Conservation (phyloP, 345 rosid species). For the Psidium guajava region DNA sequence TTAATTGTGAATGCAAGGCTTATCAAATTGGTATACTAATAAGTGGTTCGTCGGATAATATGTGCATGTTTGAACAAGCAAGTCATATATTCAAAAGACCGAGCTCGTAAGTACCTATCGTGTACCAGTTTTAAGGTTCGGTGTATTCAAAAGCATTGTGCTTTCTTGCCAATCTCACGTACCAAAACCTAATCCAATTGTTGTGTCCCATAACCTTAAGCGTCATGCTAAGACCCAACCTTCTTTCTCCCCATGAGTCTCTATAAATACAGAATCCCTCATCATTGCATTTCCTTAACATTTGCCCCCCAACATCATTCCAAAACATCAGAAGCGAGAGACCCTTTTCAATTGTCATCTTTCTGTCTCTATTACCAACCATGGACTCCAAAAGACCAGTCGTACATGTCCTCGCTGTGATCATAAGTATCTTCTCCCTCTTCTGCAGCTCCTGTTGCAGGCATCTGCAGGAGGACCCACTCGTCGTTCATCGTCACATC, state of each 20-base stretch:
- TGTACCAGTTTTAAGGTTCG: background rate
- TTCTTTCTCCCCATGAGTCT: background rate
- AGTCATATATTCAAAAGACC: background rate
- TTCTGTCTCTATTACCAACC: background rate
- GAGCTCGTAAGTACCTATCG: background rate
- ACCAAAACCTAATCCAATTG: background rate
- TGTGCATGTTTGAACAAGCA: background rate
- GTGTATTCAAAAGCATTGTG: background rate
- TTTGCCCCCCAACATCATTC: background rate
- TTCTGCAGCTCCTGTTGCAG: background rate
- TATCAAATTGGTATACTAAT: background rate
- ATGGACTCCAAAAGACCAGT: background rate
- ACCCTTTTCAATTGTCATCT: background rate
- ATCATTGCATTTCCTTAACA: background rate
- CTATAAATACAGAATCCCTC: background rate
- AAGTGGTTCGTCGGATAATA: background rate
- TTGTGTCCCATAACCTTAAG: background rate
- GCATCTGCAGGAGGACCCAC: background rate
- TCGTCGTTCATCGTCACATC: background rate
- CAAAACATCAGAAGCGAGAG: background rate
- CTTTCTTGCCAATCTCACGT: background rate
- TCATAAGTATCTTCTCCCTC: background rate
- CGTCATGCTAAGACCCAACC: background rate
- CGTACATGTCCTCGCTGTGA: background rate
- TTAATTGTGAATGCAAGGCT: background rate